Base-by-base conservation (phyloP, 805 yeast species). In the Pichia sporocuriosa region DNA sequence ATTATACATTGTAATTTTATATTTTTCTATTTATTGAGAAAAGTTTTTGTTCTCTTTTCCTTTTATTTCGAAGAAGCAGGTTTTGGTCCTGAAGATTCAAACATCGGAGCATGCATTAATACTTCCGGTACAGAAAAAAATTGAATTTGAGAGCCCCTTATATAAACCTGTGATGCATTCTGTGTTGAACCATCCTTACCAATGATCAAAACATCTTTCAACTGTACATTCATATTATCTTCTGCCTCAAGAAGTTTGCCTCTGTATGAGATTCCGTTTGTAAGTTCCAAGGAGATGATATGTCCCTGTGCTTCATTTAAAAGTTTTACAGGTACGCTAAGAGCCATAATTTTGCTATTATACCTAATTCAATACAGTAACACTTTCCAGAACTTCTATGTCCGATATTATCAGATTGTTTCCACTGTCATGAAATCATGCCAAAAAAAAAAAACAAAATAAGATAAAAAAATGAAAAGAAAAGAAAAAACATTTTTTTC, bases 181-280 rank as follows among this genome's bases (percentile, higher is more conserved):
- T 82, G 69, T 3, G 84, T 82, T 35, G 71, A 69, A 4, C 96
- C 96, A 40, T 86, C 83, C 33, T 79, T 66, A 22, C 79, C 75
- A 0, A 96, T 89, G 36, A 84, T 79, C 1, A 83, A 76, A 31
- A 84, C 94, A 57, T 90, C 95, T 48, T 76, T 68, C 37, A 90
- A 62, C 46, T 89, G 94, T 21, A 90, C 77, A 58, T 90, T 90
- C 97, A 90, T 93, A 61, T 83, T 89, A 55, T 90, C 97, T 63
- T 90, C 96, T 35, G 71, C 81, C 55, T 84, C 96, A 4, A 82
- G 59, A 35, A 90, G 71, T 57, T 83, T 87, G 2, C 98, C 98
- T 28, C 95, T 70, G 57, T 90, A 90, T 0, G 84, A 76, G 48
- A 84, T 89, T 2, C 97, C 97, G 0, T 88, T 79, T 21, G 76